These are phyloP conservation scores for Kluyveromyces sp. DNA, from an alignment of 1,139 yeast genomes.

Conservation along the genomic window DNA sequence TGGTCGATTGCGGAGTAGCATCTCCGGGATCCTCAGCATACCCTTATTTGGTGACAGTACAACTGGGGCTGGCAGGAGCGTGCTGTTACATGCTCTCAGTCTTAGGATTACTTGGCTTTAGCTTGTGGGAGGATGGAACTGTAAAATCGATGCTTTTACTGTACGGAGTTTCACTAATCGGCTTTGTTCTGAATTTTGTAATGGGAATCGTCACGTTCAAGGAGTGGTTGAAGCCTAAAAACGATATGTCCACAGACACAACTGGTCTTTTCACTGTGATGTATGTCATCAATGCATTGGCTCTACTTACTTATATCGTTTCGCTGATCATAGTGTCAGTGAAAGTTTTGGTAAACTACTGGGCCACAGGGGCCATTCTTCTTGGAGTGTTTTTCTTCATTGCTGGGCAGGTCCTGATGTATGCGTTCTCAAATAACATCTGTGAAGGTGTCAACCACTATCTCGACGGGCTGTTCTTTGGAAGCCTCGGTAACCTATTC, in stretches of 20 bases:
- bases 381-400: slow-evolving; percentile 68
- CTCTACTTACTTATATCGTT: slow-evolving; percentile 54
- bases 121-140: slow-evolving; percentile 93
- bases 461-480: slow-evolving; percentile 84
- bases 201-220: slow-evolving; percentile 67
- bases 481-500: slow-evolving; percentile 69
- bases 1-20: slow-evolving; percentile 87
- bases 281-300: slow-evolving; percentile 63
- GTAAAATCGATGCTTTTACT: slow-evolving; percentile 51
- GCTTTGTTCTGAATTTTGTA: slow-evolving; percentile 60
- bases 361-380: slow-evolving; percentile 81
- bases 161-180: slow-evolving; percentile 41
- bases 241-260: slow-evolving; percentile 38
- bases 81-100: slow-evolving; percentile 61
- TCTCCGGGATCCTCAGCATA: slow-evolving; percentile 75
- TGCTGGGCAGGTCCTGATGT: slow-evolving; percentile 71
- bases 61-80: slow-evolving; percentile 66
- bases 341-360: slow-evolving; percentile 61
- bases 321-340: slow-evolving; percentile 68
- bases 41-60: slow-evolving; percentile 78
- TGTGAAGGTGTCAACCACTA: slow-evolving; percentile 76
- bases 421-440: slow-evolving; percentile 56
- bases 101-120: slow-evolving; percentile 77
- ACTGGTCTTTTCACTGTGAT: slow-evolving; percentile 60
- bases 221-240: slow-evolving; percentile 44